These are phyloP conservation scores for Trametes meyenii DNA, from an alignment of 768 basidiomycete species.

Conservation along the genomic window DNA sequence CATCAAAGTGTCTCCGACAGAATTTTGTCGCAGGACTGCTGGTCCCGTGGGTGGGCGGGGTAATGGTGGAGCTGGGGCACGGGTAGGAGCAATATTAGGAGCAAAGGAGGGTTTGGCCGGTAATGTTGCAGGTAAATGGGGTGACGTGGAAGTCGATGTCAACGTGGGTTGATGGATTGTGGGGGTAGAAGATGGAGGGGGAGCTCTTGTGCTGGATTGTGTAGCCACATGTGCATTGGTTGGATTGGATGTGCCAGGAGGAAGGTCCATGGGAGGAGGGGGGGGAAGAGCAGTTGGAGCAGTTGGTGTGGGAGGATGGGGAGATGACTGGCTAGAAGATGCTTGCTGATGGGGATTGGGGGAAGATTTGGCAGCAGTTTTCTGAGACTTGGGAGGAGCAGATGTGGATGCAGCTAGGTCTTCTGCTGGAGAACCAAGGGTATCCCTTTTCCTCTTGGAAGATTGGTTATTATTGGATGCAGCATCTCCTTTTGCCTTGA, in stretches of 20 bases:
- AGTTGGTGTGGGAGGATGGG: not conserved
- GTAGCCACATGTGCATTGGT: too few relatives aligned
- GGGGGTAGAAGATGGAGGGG: not conserved
- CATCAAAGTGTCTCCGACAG: constrained; percentile 11
- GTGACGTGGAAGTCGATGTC: not conserved
- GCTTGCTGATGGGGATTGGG: not conserved
- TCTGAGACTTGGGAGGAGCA: not conserved
- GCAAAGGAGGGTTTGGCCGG: not conserved
- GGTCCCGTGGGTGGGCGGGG: not conserved
- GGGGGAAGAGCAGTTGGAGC: not conserved
- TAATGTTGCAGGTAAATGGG: not conserved
- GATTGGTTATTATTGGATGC: not conserved
- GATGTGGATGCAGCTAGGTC: not conserved
- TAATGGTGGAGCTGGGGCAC: not conserved
- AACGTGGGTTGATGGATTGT: not conserved
- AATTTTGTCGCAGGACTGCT: not conserved
- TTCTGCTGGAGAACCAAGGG: constrained; percentile 3
- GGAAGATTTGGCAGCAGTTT: not conserved
- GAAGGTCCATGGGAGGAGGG: not conserved
- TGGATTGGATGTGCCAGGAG: not conserved
- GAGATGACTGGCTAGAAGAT: not conserved
- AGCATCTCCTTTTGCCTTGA: constrained; percentile 5
- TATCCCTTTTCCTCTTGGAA: constrained; percentile 20
- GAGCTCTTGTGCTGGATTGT: too few relatives aligned
- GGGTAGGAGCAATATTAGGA: not conserved